A percentile compares a stretch with the other conserved stretches of the same genome.
These are phyloP conservation scores for Coemansia reversa DNA, from an alignment of 192 early-diverging fungal genomes.

Conservation along the genomic window DNA sequence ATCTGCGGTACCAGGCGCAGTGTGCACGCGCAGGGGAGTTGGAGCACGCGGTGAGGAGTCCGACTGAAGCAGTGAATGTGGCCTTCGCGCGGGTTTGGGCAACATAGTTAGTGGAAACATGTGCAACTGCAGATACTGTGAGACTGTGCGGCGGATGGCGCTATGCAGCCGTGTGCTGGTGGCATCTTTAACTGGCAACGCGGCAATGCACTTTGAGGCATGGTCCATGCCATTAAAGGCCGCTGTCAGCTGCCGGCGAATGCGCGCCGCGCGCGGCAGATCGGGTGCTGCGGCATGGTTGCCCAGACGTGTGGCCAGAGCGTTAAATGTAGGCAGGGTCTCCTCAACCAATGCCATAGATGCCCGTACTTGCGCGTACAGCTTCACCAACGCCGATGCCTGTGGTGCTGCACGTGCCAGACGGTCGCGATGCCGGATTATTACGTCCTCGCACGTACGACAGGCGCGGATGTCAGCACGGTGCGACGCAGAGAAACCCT, in stretches of 20 bases:
- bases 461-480: slow-evolving; percentile 55
- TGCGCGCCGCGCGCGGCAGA: slow-evolving; percentile 59
- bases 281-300: slow-evolving; percentile 20
- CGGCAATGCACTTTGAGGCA: slow-evolving; percentile 61
- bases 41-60: slow-evolving; percentile 1
- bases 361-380: slow-evolving; percentile 14
- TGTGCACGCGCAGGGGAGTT: slow-evolving; percentile 5
- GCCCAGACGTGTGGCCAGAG: slow-evolving; percentile 13
- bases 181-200: slow-evolving; percentile 52
- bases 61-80: slow-evolving; percentile 4
- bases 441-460: slow-evolving; percentile 57
- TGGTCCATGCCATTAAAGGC: slow-evolving; percentile 65
- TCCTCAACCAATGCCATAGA: slow-evolving; percentile 34
- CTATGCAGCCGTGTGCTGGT: slow-evolving; percentile 60
- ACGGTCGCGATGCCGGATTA: slow-evolving; percentile 56
- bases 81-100: slow-evolving; percentile 58
- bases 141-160: slow-evolving; percentile 64
- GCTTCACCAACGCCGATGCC: slow-evolving; percentile 21
- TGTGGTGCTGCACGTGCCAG: slow-evolving; percentile 32
- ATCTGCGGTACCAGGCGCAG: not conserved
- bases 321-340: slow-evolving; percentile 33
- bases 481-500: slow-evolving; percentile 5
- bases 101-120: slow-evolving; percentile 77
- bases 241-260: slow-evolving; percentile 63
- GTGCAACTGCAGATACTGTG: slow-evolving; percentile 70